Conservation (phyloP, 2,329 filamentous ascomycete genomes). For the Calonectria leucothoes region DNA sequence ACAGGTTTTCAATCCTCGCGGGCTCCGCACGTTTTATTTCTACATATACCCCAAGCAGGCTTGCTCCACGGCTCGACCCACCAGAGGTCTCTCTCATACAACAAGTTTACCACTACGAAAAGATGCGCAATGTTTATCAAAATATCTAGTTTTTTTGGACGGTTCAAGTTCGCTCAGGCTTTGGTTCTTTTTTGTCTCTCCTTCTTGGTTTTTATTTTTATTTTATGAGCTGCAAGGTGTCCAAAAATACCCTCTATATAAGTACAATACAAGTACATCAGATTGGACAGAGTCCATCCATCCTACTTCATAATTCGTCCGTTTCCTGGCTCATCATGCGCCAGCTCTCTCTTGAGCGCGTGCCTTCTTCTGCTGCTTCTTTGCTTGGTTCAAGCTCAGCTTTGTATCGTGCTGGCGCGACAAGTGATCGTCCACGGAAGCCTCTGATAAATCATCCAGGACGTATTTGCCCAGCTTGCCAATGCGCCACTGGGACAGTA, state of each 20-base stretch:
- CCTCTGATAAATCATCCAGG: slow-evolving; percentile 79
- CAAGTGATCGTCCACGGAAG: slow-evolving; percentile 63
- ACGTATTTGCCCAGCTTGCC: slow-evolving; percentile 82
- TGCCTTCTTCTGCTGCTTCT: slow-evolving; percentile 72
- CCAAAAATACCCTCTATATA: slow-evolving; percentile 30
- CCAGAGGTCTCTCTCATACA: slow-evolving; percentile 3
- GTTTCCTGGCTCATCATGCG: slow-evolving; percentile 26
- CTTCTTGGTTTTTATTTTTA: slow-evolving; percentile 14
- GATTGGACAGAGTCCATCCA: background rate
- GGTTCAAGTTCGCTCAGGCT: background rate
- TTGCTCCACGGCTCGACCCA: slow-evolving; percentile 14
- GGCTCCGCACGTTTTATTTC: slow-evolving; percentile 15
- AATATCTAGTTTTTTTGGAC: background rate
- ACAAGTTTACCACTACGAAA: slow-evolving; percentile 13
- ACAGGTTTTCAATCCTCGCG: slow-evolving; percentile 8
- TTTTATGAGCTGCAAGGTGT: slow-evolving; percentile 26
- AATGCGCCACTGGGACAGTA: slow-evolving; percentile 84
- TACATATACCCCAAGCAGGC: slow-evolving; percentile 23
- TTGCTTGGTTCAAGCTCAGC: slow-evolving; percentile 75
- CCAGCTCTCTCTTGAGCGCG: slow-evolving; percentile 58
- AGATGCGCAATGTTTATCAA: slow-evolving; percentile 20
- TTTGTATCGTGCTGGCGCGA: slow-evolving; percentile 58
- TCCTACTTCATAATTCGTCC: background rate
- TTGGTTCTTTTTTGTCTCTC: background rate
- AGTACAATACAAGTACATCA: slow-evolving; percentile 22